Base-by-base conservation (phyloP, 371 early-diverging fungal species). In the Mortierella sp. region DNA sequence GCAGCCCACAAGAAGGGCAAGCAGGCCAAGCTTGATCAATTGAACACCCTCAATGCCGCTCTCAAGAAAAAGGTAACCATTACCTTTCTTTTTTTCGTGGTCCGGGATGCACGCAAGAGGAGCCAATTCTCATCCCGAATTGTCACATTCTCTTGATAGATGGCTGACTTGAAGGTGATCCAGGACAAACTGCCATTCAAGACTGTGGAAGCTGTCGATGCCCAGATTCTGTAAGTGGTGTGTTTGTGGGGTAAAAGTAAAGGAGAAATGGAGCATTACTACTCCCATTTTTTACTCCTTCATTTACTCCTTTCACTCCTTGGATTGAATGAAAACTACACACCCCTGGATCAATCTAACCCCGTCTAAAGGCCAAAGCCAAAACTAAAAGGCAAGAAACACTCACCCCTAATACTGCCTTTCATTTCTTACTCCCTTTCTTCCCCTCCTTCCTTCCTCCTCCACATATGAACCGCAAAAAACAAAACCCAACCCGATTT, bases 131-230 rank as follows among this genome's bases (percentile, higher is more conserved):
- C 19, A 40, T 44, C 47, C 39, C 5, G 34, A 44, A 41, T 55
- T 41, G 19, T 45, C 11, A 8, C 9, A 8, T 63, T 9, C 55
- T 5, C 52, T 71, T 63, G 29, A 22, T 73, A 93, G 94, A 86
- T 89, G 39, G 90, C 88, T 24, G 95, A 95, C 40, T 80, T 94
- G 73, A 94, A 93, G 87, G 87, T 88, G 37, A 86, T 91, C 79
- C 93, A 94, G 84, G 89, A 93, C 79, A 96, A 94, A 86, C 88
- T 94, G 39, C 92, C 93, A 39, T 96, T 87, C 89, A 95, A 93
- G 88, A 91, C 90, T 43, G 88, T 90, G 29, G 94, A 88, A 41
- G 97, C 96, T 50, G 91, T 96, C 29, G 96, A 97, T 77, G 86
- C 76, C 64, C 92, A 92, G 68, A 94, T 98, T 85, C 81, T 66